Conservation (phyloP, 768 basidiomycete genomes). For the Pleurotus pulmonarius region DNA sequence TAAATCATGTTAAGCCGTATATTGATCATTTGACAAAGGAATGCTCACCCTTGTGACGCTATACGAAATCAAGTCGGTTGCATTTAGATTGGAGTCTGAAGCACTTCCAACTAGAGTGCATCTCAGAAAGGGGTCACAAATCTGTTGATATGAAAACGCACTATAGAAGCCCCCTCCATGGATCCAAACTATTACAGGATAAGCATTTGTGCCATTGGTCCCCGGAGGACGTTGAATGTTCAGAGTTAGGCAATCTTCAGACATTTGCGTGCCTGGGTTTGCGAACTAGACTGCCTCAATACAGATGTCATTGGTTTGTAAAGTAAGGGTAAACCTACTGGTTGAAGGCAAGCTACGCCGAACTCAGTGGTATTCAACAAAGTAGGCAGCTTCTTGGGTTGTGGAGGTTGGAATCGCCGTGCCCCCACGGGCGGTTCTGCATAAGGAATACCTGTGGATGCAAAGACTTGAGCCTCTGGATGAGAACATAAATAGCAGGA, state of each 20-base stretch:
- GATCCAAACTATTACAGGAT: slow-evolving; percentile 10
- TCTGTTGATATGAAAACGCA: slow-evolving; percentile 6
- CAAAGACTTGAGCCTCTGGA: not conserved
- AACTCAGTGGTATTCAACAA: slow-evolving; percentile 18
- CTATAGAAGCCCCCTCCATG: slow-evolving; percentile 10
- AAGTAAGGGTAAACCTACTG: slow-evolving; percentile 2
- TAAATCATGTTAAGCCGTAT: no score
- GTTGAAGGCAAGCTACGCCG: slow-evolving; percentile 21
- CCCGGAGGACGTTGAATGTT: slow-evolving; percentile 40
- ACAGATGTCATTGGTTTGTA: not conserved
- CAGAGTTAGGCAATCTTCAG: slow-evolving; percentile 44
- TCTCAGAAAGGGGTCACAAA: no score
- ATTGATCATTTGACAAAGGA: not conserved
- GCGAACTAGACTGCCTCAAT: not conserved
- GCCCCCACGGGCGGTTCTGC: slow-evolving; percentile 26
- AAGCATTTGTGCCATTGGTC: not conserved
- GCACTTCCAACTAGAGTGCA: slow-evolving; percentile 9
- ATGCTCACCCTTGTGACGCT: slow-evolving; percentile 19
- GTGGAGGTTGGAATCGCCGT: slow-evolving; percentile 23
- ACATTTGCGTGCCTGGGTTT: slow-evolving; percentile 14
- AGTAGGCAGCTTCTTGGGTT: slow-evolving; percentile 9
- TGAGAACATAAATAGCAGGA: not conserved
- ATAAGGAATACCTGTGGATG: slow-evolving; percentile 24
- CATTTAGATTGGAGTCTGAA: slow-evolving; percentile 22
- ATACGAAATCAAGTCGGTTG: slow-evolving; percentile 18